Percentiles rank a stretch among this genome's conserved stretches.
These are phyloP conservation scores for Phytophthora palmivora DNA, from an alignment of 352 stramenopile genomes.

Conservation along the genomic window DNA sequence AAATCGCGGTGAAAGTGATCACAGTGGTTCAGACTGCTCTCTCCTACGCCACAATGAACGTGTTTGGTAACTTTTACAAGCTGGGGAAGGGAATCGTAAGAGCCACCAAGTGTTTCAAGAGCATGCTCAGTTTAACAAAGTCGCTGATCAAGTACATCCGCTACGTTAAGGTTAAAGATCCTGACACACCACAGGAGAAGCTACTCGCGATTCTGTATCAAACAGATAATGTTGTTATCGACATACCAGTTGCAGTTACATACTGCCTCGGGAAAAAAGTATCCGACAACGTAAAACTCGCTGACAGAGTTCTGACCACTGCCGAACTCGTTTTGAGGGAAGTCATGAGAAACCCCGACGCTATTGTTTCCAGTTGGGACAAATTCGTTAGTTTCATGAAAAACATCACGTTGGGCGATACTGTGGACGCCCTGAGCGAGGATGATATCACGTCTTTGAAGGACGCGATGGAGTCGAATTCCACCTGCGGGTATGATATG, in stretches of 20 bases:
- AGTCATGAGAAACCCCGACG: slow-evolving; percentile 34
- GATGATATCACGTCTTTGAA: slow-evolving; percentile 21
- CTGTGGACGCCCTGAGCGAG: slow-evolving; percentile 20
- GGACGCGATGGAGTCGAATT: slow-evolving; percentile 30
- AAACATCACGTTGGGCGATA: slow-evolving; percentile 27
- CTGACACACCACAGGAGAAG: slow-evolving; percentile 39
- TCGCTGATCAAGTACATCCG: slow-evolving; percentile 37
- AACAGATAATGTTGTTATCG: slow-evolving; percentile 40
- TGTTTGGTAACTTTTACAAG: slow-evolving; percentile 26
- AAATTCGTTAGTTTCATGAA: slow-evolving; percentile 28
- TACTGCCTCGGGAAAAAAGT: slow-evolving; percentile 40
- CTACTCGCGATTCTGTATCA: slow-evolving; percentile 43
- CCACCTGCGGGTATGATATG: slow-evolving; percentile 29
- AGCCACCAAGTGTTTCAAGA: slow-evolving; percentile 39
- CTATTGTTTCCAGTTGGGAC: slow-evolving; percentile 33
- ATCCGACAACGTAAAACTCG: slow-evolving; percentile 31
- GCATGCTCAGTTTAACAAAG: slow-evolving; percentile 32
- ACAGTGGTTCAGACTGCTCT: slow-evolving; percentile 17
- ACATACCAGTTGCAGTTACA: slow-evolving; percentile 43
- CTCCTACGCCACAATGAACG: slow-evolving; percentile 19
- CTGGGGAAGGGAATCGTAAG: slow-evolving; percentile 15
- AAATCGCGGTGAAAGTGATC: slow-evolving; percentile 30
- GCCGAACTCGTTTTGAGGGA: slow-evolving; percentile 36
- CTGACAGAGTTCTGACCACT: slow-evolving; percentile 35
- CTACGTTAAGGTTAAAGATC: slow-evolving; percentile 33